These are phyloP conservation scores for Pseudogymnoascus sp. DNA, from an alignment of 2,329 filamentous ascomycete genomes.

Conservation along the genomic window DNA sequence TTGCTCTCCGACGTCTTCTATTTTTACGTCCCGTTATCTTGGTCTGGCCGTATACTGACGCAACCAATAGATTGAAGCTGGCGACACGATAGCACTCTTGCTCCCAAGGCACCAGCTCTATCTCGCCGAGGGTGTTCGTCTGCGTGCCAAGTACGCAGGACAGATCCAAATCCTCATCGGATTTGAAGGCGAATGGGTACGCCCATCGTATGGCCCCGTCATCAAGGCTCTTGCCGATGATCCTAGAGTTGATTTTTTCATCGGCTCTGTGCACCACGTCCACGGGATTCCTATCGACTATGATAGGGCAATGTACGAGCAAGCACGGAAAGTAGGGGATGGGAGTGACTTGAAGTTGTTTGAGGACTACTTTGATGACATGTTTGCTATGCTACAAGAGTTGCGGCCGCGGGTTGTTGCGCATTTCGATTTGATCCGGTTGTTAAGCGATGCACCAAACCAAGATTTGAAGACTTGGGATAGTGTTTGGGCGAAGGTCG, in stretches of 20 bases:
- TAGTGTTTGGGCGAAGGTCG: conserved; percentile 66
- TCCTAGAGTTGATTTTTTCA: conserved; percentile 74
- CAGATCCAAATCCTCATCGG: conserved; percentile 77
- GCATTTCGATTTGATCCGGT: conserved; percentile 85
- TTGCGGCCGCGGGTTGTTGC: conserved; percentile 74
- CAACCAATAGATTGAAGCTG: conserved; percentile 40
- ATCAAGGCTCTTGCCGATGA: conserved; percentile 52
- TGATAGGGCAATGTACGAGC: conserved; percentile 58
- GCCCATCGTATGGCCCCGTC: conserved; percentile 51
- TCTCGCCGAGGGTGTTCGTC: conserved; percentile 64
- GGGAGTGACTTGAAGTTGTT: conserved; percentile 68
- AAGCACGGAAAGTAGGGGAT: conserved; percentile 30
- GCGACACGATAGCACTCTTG: conserved; percentile 39
- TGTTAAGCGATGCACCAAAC: conserved; percentile 58
- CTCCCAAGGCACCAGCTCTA: conserved; percentile 60
- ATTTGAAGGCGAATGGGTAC: conserved; percentile 91
- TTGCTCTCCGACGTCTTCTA: conserved; percentile 5
- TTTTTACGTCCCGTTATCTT: neutral
- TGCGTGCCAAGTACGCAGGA: conserved; percentile 61
- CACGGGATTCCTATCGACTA: conserved; percentile 85
- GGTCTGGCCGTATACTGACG: conserved; percentile 3
- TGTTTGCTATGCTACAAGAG: conserved; percentile 69
- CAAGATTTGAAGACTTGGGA: conserved; percentile 49
- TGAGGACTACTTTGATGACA: conserved; percentile 80
- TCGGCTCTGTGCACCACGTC: conserved; percentile 89